Percentiles rank a stretch among this genome's conserved stretches.
Conservation (phyloP, 2,329 filamentous ascomycete species). For the Raffaelea albimanens region DNA sequence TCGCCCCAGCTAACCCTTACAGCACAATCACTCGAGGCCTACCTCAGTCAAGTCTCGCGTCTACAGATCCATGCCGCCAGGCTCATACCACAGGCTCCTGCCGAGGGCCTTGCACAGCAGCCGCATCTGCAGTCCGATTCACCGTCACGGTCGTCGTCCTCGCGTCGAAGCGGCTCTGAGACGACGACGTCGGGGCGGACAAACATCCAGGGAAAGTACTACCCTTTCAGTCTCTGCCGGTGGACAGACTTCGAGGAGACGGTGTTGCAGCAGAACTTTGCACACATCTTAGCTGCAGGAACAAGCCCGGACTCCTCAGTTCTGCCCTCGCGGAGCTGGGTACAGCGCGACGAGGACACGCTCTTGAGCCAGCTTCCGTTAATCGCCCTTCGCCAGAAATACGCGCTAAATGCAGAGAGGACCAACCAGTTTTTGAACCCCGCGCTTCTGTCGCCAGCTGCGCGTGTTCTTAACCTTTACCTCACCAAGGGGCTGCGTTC, state of each 20-base stretch:
- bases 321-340: conserved; percentile 1
- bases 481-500: background rate
- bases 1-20: background rate
- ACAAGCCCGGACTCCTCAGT: background rate
- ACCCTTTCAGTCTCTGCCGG: conserved; percentile 13
- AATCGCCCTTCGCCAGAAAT: background rate
- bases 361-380: conserved; percentile 2
- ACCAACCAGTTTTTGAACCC: background rate
- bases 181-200: conserved; percentile 2
- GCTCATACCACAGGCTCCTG: background rate
- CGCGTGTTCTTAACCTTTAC: conserved; percentile 4
- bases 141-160: background rate
- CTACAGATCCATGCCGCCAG: conserved; percentile 2
- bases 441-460: conserved; percentile 1
- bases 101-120: background rate
- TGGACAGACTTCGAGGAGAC: conserved; percentile 37
- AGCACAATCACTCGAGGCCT: conserved; percentile 4
- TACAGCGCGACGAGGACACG: background rate
- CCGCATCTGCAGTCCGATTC: conserved; percentile 2
- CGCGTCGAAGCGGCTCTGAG: conserved; percentile 2
- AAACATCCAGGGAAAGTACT: background rate
- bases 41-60: conserved; percentile 6
- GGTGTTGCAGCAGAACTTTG: conserved; percentile 27
- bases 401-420: conserved; percentile 2
- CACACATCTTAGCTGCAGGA: background rate